Percentiles rank a stretch among this genome's conserved stretches.
Conservation (phyloP, 2,329 filamentous ascomycete genomes). For the Exophiala alcalophila region DNA sequence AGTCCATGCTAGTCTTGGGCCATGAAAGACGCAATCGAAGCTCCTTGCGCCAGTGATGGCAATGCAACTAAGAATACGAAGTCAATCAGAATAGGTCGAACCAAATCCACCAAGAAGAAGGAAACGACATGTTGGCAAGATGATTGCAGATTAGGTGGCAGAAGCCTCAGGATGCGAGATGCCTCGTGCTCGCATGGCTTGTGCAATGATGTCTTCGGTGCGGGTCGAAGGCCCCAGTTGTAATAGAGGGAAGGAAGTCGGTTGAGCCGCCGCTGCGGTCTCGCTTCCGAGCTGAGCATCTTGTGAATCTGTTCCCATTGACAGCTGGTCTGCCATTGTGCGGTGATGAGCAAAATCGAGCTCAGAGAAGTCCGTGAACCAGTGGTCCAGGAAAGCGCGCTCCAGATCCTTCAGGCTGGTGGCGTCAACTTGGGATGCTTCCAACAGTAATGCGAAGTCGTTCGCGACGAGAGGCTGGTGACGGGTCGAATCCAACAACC, state of each 20-base stretch:
- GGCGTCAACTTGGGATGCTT: not conserved
- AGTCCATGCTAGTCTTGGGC: no score
- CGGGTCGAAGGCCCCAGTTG: constrained; percentile 4
- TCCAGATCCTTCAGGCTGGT: not conserved
- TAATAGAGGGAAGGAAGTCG: constrained; percentile 1
- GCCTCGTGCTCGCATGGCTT: constrained; percentile 4
- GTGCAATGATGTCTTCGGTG: constrained; percentile 7
- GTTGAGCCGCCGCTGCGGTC: not conserved
- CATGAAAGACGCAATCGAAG: no score
- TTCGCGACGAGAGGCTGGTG: constrained; percentile 1
- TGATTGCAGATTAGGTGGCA: not conserved
- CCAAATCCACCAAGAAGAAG: no score
- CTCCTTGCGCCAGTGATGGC: no score
- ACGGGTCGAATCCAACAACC: constrained; percentile 5
- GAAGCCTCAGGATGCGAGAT: not conserved
- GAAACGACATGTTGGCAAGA: no score
- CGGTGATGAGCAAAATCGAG: constrained; percentile 5
- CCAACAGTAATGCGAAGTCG: not conserved
- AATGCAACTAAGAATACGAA: no score
- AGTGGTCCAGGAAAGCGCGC: constrained; percentile 1
- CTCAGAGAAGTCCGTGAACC: constrained; percentile 5
- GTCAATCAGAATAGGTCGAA: no score
- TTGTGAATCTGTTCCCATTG: constrained; percentile 1
- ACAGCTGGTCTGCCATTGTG: constrained; percentile 5
- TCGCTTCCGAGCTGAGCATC: not conserved